A percentile compares a stretch with the other conserved stretches of the same genome.
These are phyloP conservation scores for Pythium sp. DNA, from an alignment of 352 stramenopile genomes.

Conservation along the genomic window DNA sequence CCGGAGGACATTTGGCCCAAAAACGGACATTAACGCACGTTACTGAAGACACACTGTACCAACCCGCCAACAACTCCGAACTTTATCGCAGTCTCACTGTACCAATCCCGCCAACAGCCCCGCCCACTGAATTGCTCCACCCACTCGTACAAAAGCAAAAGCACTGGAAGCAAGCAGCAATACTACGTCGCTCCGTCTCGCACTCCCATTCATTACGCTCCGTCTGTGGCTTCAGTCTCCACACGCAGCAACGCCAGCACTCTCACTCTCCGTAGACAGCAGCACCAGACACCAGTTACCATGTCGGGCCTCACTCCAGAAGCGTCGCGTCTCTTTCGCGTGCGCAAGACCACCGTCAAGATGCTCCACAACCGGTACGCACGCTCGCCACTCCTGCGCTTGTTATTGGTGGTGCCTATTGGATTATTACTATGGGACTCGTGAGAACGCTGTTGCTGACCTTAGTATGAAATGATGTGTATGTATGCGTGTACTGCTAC, in stretches of 20 bases:
- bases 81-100: not conserved
- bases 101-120: not conserved
- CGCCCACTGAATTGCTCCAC: constrained; percentile 1
- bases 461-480: not conserved
- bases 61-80: not conserved
- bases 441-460: not conserved
- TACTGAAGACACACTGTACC: not conserved
- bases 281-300: not conserved
- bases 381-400: not conserved
- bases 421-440: not conserved
- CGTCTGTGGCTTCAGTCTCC: not conserved
- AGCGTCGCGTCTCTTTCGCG: constrained; percentile 89
- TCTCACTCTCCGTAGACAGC: not conserved
- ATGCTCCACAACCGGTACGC: constrained; percentile 90
- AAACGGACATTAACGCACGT: not conserved
- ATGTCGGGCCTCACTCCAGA: constrained; percentile 83
- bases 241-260: not conserved
- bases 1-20: no score
- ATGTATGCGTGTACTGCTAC: not conserved
- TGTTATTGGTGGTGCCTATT: not conserved
- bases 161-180: not conserved
- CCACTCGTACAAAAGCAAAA: not conserved
- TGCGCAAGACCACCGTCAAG: constrained; percentile 95
- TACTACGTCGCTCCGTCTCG: not conserved
- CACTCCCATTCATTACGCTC: not conserved